phyloP scores from a whole-genome alignment of 1,284 basidiomycete species.

The Limonomyces culmigenus region DNA sequence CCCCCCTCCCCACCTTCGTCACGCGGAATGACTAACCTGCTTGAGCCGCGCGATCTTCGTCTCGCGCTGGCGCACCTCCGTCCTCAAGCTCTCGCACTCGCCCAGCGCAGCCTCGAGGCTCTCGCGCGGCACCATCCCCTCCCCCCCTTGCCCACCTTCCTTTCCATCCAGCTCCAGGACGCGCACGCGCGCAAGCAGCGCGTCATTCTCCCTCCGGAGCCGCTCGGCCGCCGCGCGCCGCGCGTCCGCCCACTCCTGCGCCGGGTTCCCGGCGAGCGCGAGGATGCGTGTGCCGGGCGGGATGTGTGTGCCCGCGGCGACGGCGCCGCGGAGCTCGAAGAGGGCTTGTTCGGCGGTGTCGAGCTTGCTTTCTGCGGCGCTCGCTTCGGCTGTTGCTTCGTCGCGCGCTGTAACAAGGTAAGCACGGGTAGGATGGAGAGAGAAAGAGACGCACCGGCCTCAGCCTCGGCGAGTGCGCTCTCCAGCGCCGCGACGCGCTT shows the following conservation, averaged over 20 bases:
- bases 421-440: neutral
- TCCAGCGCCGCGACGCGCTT: slow-evolving; percentile 15
- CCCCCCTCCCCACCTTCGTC: neutral
- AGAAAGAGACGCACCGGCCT: neutral
- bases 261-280: slow-evolving; percentile 58
- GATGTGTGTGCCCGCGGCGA: slow-evolving; percentile 63
- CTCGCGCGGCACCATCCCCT: slow-evolving; percentile 41
- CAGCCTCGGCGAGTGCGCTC: slow-evolving; percentile 20
- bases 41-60: slow-evolving; percentile 60
- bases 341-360: slow-evolving; percentile 54
- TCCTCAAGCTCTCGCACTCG: slow-evolving; percentile 46
- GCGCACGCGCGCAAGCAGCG: slow-evolving; percentile 37
- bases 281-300: slow-evolving; percentile 57
- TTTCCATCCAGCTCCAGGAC: slow-evolving; percentile 27
- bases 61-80: slow-evolving; percentile 50
- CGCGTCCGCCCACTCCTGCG: slow-evolving; percentile 52
- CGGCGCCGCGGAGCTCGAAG: slow-evolving; percentile 58
- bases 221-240: slow-evolving; percentile 51
- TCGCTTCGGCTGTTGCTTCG: slow-evolving; percentile 13
- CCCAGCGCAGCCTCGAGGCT: slow-evolving; percentile 49
- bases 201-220: slow-evolving; percentile 60
- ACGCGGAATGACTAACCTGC: slow-evolving; percentile 24
- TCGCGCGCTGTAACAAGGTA: neutral
- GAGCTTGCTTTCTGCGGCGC: slow-evolving; percentile 24
- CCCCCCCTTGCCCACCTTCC: neutral